Evolutionary conservation across 164 flowering plant species (phyloP).

Genomic region (Magnolia kwangsiensis): DNA sequence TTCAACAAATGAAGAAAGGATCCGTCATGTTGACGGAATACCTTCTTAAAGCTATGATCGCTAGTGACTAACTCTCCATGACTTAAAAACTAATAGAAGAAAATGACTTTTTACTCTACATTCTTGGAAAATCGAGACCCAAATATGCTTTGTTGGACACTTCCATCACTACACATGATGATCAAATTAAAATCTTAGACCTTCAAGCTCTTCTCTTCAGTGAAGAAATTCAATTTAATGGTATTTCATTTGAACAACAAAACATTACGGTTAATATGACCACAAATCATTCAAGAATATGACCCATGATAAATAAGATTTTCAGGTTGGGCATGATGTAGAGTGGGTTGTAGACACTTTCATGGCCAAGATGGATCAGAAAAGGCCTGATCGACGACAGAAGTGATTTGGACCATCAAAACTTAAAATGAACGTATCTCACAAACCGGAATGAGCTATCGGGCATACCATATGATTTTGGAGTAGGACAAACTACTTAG

Average conservation of each 20-base stretch:
- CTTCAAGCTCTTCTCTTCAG: background rate
- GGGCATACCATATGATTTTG: too few relatives aligned
- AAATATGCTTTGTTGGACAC: background rate
- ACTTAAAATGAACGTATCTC: too few relatives aligned
- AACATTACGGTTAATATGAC: too few relatives aligned
- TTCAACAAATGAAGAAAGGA: background rate
- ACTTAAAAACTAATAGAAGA: background rate
- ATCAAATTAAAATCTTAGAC: background rate
- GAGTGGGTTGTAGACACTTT: too few relatives aligned
- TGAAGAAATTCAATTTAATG: background rate
- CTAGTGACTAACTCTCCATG: background rate
- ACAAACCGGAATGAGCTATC: too few relatives aligned
- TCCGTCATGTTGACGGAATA: background rate
- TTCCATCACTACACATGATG: background rate
- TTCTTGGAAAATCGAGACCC: background rate
- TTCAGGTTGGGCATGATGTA: too few relatives aligned
- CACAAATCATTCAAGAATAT: background rate
- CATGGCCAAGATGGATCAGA: too few relatives aligned
- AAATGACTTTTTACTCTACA: background rate
- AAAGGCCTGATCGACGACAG: too few relatives aligned
- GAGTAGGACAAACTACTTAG: too few relatives aligned
- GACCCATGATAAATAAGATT: too few relatives aligned
- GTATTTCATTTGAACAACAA: too few relatives aligned
- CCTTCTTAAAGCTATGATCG: background rate
- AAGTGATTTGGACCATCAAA: too few relatives aligned